Percentiles rank a stretch among this genome's conserved stretches.
Evolutionary conservation across 768 basidiomycete species (phyloP).

Genomic region (Saitozyma sp.): DNA sequence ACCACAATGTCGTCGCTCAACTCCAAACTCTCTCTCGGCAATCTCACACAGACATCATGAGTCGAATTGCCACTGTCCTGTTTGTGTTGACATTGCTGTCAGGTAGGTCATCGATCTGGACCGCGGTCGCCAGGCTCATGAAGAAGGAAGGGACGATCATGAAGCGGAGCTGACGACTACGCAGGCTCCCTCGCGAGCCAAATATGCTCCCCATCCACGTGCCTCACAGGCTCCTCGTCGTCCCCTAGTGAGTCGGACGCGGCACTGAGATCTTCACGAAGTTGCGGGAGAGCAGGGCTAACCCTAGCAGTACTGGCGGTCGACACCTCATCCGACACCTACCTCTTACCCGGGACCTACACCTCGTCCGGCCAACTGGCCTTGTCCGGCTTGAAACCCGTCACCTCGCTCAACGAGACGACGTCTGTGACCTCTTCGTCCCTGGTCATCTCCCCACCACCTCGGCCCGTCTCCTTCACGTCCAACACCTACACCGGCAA

Average conservation of each 20-base stretch:
- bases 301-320: constrained; percentile 9
- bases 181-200: constrained; percentile 10
- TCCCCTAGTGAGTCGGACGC: constrained; percentile 5
- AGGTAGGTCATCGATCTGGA: not conserved
- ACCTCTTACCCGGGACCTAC: constrained; percentile 14
- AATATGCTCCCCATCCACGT: constrained; percentile 15
- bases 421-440: constrained; percentile 4
- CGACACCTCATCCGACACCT: constrained; percentile 2
- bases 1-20: too few species aligned
- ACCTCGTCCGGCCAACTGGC: not conserved
- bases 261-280: not conserved
- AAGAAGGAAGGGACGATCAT: not conserved
- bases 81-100: not conserved
- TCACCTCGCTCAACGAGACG: constrained; percentile 16
- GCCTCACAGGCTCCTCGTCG: constrained; percentile 15
- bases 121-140: too few species aligned
- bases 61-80: not conserved
- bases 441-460: constrained; percentile 19
- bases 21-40: too few species aligned
- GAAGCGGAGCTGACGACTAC: not conserved
- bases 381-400: not conserved
- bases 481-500: constrained; percentile 15
- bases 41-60: not conserved
- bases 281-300: not conserved
- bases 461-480: constrained; percentile 20